phyloP scores from a whole-genome alignment of 352 stramenopile species.

The Globisporangium iwayamae region DNA sequence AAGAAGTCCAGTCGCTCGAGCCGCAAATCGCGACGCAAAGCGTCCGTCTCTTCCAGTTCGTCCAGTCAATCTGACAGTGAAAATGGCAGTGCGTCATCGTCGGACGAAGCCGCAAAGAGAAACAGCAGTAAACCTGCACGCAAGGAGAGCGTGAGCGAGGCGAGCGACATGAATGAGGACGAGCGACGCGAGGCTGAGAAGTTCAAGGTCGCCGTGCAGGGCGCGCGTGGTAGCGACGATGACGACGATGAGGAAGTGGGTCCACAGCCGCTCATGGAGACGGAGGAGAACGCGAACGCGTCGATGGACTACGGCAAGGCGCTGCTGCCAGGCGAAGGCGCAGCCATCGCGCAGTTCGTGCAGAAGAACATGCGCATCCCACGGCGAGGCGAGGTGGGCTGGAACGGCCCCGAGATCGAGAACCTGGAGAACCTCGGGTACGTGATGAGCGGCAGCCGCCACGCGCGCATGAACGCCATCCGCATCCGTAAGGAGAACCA shows the following conservation, averaged over 20 bases:
- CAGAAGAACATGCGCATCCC: constrained; percentile 99
- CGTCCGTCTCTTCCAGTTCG: constrained; percentile 8
- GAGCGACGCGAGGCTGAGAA: constrained; percentile 77
- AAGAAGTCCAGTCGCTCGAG: constrained; percentile 18
- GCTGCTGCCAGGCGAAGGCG: constrained; percentile 91
- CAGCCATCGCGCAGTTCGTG: constrained; percentile 96
- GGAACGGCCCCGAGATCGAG: constrained; percentile 95
- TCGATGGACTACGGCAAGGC: constrained; percentile 90
- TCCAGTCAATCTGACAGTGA: constrained; percentile 11
- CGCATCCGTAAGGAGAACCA: constrained; percentile 99
- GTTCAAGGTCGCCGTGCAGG: constrained; percentile 89
- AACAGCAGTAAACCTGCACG: constrained; percentile 22
- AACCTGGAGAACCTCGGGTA: constrained; percentile 92
- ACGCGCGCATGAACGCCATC: constrained; percentile 98
- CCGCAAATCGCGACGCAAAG: constrained; percentile 12
- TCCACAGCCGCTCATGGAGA: constrained; percentile 66
- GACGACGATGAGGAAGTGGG: constrained; percentile 86
- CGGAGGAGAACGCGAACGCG: constrained; percentile 42
- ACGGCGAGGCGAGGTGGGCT: constrained; percentile 97
- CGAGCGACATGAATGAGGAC: constrained; percentile 40
- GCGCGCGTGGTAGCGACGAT: constrained; percentile 26
- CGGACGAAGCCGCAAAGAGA: constrained; percentile 13
- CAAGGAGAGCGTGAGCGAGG: constrained; percentile 13
- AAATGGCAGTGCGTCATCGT: constrained; percentile 19
- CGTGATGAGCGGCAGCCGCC: constrained; percentile 97